phyloP scores from a whole-genome alignment of 805 yeast genomes.

The Monosporozyma siamensis region DNA sequence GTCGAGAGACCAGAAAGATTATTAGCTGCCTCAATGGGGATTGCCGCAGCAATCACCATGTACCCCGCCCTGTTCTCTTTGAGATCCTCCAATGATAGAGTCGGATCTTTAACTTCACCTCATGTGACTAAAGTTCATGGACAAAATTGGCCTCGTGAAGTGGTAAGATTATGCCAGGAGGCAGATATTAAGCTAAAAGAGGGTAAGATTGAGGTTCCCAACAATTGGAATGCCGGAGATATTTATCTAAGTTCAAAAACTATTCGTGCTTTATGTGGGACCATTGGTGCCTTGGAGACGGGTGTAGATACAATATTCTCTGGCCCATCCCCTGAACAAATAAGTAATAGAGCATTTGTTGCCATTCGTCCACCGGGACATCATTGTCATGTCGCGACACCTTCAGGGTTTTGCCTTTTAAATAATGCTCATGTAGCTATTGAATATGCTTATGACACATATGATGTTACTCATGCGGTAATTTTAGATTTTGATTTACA shows the following conservation, averaged over 20 bases:
- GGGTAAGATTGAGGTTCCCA: constrained; percentile 64
- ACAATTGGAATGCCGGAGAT: constrained; percentile 75
- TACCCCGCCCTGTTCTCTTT: constrained; percentile 51
- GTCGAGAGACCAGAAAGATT: constrained; percentile 80
- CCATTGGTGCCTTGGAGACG: constrained; percentile 63
- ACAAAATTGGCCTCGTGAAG: constrained; percentile 53
- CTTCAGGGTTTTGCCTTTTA: constrained; percentile 74
- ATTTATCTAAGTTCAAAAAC: constrained; percentile 63
- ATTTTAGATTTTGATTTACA: constrained; percentile 77
- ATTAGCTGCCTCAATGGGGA: constrained; percentile 67
- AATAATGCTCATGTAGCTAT: constrained; percentile 77
- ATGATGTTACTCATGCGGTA: constrained; percentile 69
- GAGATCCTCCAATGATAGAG: constrained; percentile 32
- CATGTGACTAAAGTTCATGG: constrained; percentile 71
- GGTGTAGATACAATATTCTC: constrained; percentile 51
- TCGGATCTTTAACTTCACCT: constrained; percentile 41
- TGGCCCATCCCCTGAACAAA: constrained; percentile 28
- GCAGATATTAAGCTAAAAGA: constrained; percentile 45
- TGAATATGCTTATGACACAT: constrained; percentile 57
- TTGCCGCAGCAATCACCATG: constrained; percentile 64
- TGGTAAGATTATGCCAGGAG: constrained; percentile 48
- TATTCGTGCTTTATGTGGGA: constrained; percentile 64
- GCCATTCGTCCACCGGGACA: constrained; percentile 80
- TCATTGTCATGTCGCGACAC: constrained; percentile 75
- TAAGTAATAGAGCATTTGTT: constrained; percentile 46